Base-by-base conservation (phyloP, 2,329 filamentous ascomycete genomes). In the Phialophora chinensis region DNA sequence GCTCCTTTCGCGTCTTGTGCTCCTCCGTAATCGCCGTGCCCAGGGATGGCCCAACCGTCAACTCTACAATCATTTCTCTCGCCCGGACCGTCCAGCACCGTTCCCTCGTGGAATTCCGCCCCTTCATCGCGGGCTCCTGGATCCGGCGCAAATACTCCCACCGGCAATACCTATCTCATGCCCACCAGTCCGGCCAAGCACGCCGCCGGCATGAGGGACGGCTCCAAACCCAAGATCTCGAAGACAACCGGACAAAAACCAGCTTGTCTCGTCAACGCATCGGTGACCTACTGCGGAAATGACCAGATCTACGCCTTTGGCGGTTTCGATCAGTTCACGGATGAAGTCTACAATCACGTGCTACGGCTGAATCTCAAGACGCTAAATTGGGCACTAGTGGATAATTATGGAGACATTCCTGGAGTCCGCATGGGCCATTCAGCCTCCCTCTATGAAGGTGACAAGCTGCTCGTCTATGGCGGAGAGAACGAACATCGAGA, bases 321-420 rank as follows among this genome's bases (percentile, higher is more conserved):
- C 52, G 95, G 95, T 20, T 99, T 99, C 75, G 95, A 99, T 76
- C 94, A 98, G 79, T 98, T 97, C 77, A 99, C 95, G 0, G 95
- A 99, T 77, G 95, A 99, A 82, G 90, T 99, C 20, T 99, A 99
- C 81, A 99, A 99, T 76, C 95, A 99, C 81, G 95, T 99, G 50
- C 84, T 99, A 70, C 90, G 88, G 73, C 82, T 99, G 60, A 93
- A 99, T 77, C 85, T 99, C 69, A 85, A 90, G 68, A 93, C 90
- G 69, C 89, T 95, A 72, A 92, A 95, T 77, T 99, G 95, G 95
- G 95, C 88, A 72, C 83, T 99, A 59, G 94, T 99, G 23, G 95
- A 98, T 80, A 99, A 99, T 79, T 99, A 97, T 82, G 95, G 65
- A 63, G 67, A 66, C 56, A 72, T 69, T 38, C 62, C 69, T 63